Conservation (phyloP, 352 stramenopile species). For the Nannochloropsis limnetica region DNA sequence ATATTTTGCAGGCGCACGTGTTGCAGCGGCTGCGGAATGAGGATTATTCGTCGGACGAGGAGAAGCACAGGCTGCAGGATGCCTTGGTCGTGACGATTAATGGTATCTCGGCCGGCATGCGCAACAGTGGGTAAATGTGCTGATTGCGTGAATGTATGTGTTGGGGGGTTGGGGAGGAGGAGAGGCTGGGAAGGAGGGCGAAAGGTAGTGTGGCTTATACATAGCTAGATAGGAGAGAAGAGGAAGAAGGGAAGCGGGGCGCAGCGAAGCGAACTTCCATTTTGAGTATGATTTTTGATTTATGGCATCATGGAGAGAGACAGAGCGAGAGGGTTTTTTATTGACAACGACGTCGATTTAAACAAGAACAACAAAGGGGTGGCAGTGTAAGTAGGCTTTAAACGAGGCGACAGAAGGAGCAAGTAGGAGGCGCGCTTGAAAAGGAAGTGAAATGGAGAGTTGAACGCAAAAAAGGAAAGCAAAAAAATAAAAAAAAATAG, state of each 20-base stretch:
- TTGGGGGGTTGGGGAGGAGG: background rate
- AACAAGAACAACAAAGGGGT: background rate
- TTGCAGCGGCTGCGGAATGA: conserved; percentile 59
- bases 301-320: background rate
- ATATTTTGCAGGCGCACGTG: conserved; percentile 68
- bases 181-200: background rate
- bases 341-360: background rate
- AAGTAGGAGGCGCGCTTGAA: background rate
- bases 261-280: too few species aligned
- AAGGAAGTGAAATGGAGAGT: background rate
- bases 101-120: conserved; percentile 69
- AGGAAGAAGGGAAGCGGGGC: too few species aligned
- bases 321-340: background rate
- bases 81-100: conserved; percentile 70
- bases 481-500: background rate
- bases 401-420: background rate
- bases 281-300: background rate
- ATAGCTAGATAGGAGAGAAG: too few species aligned
- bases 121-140: conserved; percentile 67
- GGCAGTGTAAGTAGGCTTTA: background rate
- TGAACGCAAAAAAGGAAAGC: background rate
- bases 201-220: background rate
- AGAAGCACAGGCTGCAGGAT: conserved; percentile 63
- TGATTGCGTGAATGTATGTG: background rate
- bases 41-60: conserved; percentile 50